Conservation (phyloP, 2,329 filamentous ascomycete genomes). For the Thelonectria olida region DNA sequence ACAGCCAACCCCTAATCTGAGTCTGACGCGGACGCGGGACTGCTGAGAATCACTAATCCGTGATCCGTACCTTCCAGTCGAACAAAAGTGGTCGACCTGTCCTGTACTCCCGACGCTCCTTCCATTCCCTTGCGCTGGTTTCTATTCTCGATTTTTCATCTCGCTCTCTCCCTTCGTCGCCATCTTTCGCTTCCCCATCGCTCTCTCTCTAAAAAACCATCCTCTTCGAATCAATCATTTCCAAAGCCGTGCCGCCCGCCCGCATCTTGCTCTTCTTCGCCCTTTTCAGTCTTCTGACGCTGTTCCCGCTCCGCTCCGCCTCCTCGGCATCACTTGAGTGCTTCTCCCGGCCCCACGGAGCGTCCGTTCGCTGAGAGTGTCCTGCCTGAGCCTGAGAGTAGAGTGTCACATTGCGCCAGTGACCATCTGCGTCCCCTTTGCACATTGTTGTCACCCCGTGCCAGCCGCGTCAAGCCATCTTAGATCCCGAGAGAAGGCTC, state of each 20-base stretch:
- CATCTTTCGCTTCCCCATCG: constrained; percentile 4
- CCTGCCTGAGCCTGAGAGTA: not conserved
- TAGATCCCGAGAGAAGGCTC: constrained; percentile 1
- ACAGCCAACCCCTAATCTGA: constrained; percentile 13
- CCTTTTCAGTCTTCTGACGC: constrained; percentile 31
- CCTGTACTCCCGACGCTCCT: constrained; percentile 6
- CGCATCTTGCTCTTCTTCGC: constrained; percentile 19
- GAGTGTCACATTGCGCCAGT: constrained; percentile 19
- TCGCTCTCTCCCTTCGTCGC: constrained; percentile 6
- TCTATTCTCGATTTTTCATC: not conserved
- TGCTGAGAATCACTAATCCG: constrained; percentile 20
- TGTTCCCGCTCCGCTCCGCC: constrained; percentile 20
- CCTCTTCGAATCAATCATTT: constrained; percentile 38
- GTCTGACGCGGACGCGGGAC: constrained; percentile 16
- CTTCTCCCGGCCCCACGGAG: constrained; percentile 23
- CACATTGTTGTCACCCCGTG: constrained; percentile 2
- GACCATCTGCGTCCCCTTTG: constrained; percentile 20
- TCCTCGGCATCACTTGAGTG: constrained; percentile 13
- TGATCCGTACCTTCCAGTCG: constrained; percentile 13
- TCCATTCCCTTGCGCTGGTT: constrained; percentile 4
- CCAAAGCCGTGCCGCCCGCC: constrained; percentile 20
- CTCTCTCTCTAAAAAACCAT: constrained; percentile 19
- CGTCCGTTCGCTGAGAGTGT: constrained; percentile 8
- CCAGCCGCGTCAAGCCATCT: constrained; percentile 16
- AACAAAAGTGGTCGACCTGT: constrained; percentile 15